Evolutionary conservation across 805 yeast species (phyloP).

Genomic region (Candida silvatica): DNA sequence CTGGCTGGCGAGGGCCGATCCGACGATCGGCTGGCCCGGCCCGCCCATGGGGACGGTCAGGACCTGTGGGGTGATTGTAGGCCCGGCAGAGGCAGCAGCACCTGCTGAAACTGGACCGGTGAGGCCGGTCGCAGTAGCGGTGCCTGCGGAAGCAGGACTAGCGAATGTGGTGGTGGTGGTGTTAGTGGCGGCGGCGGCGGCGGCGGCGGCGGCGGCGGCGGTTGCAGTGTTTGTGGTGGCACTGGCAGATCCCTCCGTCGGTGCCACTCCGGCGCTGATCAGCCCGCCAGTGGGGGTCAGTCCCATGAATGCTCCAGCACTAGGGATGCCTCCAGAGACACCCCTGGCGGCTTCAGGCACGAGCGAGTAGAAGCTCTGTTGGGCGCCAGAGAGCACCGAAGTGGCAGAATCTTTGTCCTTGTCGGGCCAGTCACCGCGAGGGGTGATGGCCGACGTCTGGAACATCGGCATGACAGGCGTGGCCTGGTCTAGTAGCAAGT

Average conservation of each 20-base stretch:
- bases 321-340: no score
- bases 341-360: neutral
- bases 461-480: constrained; percentile 22
- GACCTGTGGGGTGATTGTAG: neutral
- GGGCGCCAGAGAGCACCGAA: no score
- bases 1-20: neutral
- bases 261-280: neutral
- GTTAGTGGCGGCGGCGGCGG: no score
- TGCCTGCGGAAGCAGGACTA: no score
- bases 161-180: no score
- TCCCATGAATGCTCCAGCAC: no score
- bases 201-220: no score
- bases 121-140: no score
- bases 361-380: neutral
- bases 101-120: neutral
- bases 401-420: no score
- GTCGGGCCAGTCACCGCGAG: neutral
- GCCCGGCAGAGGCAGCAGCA: no score
- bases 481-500: constrained; percentile 19
- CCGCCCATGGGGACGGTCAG: neutral
- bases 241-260: no score
- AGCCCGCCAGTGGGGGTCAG: neutral
- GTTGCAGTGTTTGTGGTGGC: no score
- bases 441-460: constrained; percentile 5
- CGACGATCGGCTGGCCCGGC: neutral